These are phyloP conservation scores for Urochloa ruziziensis DNA, from an alignment of 176 grass and related monocot genomes.

Conservation along the genomic window DNA sequence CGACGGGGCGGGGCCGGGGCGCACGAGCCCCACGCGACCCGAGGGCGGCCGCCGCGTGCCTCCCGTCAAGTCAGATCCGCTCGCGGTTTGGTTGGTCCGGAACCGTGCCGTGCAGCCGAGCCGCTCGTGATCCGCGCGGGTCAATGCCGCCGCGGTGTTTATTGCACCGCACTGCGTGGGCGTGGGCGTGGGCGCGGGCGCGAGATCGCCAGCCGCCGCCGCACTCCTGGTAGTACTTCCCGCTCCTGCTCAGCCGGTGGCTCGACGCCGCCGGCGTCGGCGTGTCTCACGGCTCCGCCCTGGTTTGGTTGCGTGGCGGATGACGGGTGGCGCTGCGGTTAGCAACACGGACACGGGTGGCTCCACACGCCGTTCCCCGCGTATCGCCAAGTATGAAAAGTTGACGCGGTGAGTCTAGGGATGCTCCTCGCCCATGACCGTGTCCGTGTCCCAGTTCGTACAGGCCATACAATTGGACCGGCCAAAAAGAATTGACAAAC, in stretches of 20 bases:
- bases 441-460: no score
- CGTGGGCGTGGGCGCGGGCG: neutral
- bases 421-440: neutral
- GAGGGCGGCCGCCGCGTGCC: neutral
- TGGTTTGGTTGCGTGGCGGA: no score
- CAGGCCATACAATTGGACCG: neutral
- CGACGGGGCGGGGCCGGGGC: neutral
- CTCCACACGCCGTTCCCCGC: neutral
- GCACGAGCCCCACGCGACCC: slow-evolving; percentile 12
- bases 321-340: neutral
- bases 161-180: neutral
- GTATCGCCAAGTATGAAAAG: neutral
- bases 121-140: slow-evolving; percentile 28
- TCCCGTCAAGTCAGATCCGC: neutral
- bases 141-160: neutral
- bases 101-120: neutral
- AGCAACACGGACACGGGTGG: neutral
- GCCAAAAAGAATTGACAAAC: neutral
- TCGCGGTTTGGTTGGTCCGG: neutral
- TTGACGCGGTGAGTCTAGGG: neutral
- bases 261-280: neutral
- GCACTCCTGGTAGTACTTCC: neutral
- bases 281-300: neutral
- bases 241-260: no score
- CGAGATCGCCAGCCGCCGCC: neutral